Evolutionary conservation across 768 basidiomycete genomes (phyloP), one percentile per base, ranked within the genome.

Genomic region (Lentinula detonsa): DNA sequence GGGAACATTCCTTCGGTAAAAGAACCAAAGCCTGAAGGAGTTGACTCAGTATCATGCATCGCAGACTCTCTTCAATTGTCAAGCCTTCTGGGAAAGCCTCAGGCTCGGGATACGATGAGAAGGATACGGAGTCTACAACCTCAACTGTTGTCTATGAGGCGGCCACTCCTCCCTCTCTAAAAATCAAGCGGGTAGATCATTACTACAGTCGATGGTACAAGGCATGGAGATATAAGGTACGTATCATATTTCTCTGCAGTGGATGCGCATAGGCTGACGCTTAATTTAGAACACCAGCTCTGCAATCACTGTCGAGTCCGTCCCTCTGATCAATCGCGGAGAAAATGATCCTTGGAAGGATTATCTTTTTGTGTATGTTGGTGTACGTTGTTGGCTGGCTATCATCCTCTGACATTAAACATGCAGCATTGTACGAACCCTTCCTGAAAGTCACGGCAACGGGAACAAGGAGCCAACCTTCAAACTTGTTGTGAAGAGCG

Each of bases 101-200:
- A 60, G 31, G 53, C 42, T 65, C 65, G 60, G 31, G 53, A 0
- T 37, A 63, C 10, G 64, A 68, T 13, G 64, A 68, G 31, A 42
- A 60, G n/a, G 77, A 77, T 33, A 60, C 66, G 2, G 72, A 76
- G 59, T 78, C 76, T 1, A 74, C 71, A 58, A 69, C 75, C 0
- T 73, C 76, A 0, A 64, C 75, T 10, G 72, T 69, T 28, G 71
- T 67, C 39, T 74, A 77, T 11, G 76, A 78, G 42, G 64, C 70
- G 0, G 65, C 78, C 2, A 72, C 80, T 58, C 69, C 74, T 5
- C 79, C 80, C 33, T 78, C 79, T 15, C 72, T 83, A 59, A 84
- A 86, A 71, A 72, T 85, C 68, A 85, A 85, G 67, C 81, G 82
- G 1, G 79, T 85, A 48, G 85, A 85, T 66, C 75, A 81, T 64